Evolutionary conservation across 495 filamentous ascomycete species (phyloP).

Genomic region (Clohesyomyces aquaticus): DNA sequence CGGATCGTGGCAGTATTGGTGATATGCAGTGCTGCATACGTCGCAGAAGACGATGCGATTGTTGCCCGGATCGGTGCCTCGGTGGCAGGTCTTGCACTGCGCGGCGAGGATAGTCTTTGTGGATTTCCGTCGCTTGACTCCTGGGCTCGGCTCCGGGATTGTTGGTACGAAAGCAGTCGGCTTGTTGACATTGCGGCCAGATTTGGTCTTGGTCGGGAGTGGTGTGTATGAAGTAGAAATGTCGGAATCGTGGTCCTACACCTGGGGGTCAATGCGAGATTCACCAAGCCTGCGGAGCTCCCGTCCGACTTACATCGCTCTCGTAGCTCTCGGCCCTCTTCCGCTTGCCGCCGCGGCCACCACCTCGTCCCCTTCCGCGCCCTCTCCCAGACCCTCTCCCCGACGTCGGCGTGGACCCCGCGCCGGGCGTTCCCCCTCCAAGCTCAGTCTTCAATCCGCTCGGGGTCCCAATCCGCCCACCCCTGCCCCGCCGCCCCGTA

Average conservation of each 20-base stretch:
- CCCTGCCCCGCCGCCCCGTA: conserved; percentile 34
- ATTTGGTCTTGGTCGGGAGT: conserved; percentile 73
- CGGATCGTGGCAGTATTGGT: conserved; percentile 89
- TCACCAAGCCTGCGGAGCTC: neutral
- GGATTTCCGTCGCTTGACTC: conserved; percentile 51
- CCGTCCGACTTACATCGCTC: conserved; percentile 26
- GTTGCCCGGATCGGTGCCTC: conserved; percentile 70
- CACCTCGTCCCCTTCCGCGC: conserved; percentile 39
- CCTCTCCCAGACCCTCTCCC: conserved; percentile 26
- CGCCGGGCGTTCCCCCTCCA: conserved; percentile 11
- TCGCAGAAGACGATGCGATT: conserved; percentile 97
- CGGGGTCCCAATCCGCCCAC: conserved; percentile 51
- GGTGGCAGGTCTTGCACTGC: conserved; percentile 76
- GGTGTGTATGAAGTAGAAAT: conserved; percentile 57
- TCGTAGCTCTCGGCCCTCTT: conserved; percentile 45
- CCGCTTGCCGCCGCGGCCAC: conserved; percentile 49
- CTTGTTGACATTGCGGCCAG: conserved; percentile 78
- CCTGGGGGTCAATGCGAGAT: neutral
- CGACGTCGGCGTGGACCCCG: conserved; percentile 31
- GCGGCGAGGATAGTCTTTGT: conserved; percentile 51
- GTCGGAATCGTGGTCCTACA: conserved; percentile 50
- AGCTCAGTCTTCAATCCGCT: conserved; percentile 47
- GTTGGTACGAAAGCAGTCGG: conserved; percentile 71
- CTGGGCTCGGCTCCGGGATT: conserved; percentile 47
- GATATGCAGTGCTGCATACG: conserved; percentile 84